Conservation (phyloP, 2,329 filamentous ascomycete species). For the Byssochlamys sp. region DNA sequence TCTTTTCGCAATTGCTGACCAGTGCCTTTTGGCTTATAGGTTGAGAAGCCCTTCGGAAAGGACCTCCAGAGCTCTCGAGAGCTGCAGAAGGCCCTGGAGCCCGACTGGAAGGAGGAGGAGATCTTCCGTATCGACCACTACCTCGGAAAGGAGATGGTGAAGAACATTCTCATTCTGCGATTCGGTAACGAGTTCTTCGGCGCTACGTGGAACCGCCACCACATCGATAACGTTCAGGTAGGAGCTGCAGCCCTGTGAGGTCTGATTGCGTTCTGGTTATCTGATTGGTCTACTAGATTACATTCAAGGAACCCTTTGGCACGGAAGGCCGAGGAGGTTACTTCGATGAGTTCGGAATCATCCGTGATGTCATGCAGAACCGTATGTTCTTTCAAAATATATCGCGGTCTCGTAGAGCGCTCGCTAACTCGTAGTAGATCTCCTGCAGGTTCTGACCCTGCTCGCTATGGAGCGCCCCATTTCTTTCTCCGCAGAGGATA, state of each 20-base stretch:
- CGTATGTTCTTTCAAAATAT: constrained; percentile 40
- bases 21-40: constrained; percentile 41
- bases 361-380: constrained; percentile 99
- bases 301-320: constrained; percentile 98
- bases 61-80: constrained; percentile 88
- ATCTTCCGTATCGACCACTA: constrained; percentile 99
- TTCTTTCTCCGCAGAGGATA: constrained; percentile 95
- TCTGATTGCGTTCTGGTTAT: not conserved
- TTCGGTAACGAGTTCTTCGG: constrained; percentile 99
- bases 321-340: constrained; percentile 96
- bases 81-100: constrained; percentile 85
- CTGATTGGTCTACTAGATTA: constrained; percentile 49
- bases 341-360: constrained; percentile 98
- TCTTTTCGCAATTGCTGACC: not conserved
- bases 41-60: constrained; percentile 99
- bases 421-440: constrained; percentile 42
- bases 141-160: constrained; percentile 99
- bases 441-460: constrained; percentile 90
- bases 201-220: constrained; percentile 96
- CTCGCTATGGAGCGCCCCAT: constrained; percentile 97
- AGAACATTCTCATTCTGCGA: constrained; percentile 95
- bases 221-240: constrained; percentile 94
- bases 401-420: not conserved
- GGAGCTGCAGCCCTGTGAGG: constrained; percentile 3
- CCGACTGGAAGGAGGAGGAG: constrained; percentile 97